A percentile compares a stretch with the other conserved stretches of the same genome.
Evolutionary conservation across 805 yeast genomes (phyloP).

Genomic region (Starmerella bacillaris): DNA sequence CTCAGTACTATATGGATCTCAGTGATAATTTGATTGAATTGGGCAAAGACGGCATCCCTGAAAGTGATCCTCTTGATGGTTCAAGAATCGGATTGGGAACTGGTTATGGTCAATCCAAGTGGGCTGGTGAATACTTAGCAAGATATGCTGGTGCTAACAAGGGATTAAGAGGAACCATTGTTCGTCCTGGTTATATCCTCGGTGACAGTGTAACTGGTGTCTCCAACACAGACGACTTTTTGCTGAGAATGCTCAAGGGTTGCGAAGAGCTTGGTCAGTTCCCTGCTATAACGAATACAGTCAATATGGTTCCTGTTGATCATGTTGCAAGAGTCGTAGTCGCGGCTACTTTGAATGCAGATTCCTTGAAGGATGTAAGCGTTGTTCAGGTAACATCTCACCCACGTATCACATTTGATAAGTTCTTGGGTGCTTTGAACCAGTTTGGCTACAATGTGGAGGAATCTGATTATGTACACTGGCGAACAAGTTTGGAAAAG

Average conservation of each 20-base stretch:
- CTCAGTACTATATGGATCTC: constrained; percentile 56
- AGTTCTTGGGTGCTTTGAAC: constrained; percentile 48
- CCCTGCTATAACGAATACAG: constrained; percentile 74
- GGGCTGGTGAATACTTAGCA: constrained; percentile 87
- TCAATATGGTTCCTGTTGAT: constrained; percentile 95
- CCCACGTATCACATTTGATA: constrained; percentile 70
- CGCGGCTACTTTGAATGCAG: constrained; percentile 67
- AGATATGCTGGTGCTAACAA: constrained; percentile 63
- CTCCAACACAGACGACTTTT: constrained; percentile 90
- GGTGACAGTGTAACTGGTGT: constrained; percentile 76
- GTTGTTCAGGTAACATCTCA: constrained; percentile 97
- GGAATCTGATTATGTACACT: constrained; percentile 47
- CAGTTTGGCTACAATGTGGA: constrained; percentile 56
- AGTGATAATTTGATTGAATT: constrained; percentile 51
- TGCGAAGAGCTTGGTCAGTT: constrained; percentile 69
- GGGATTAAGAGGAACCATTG: constrained; percentile 75
- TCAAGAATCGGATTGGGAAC: constrained; percentile 66
- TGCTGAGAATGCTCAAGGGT: constrained; percentile 86
- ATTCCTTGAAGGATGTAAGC: constrained; percentile 32
- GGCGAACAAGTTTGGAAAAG: constrained; percentile 63
- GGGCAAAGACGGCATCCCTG: constrained; percentile 60
- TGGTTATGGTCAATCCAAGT: constrained; percentile 95
- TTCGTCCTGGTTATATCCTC: constrained; percentile 91
- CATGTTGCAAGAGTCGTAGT: constrained; percentile 87
- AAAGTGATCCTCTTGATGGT: constrained; percentile 67